phyloP scores from a whole-genome alignment of 169 alveolate species.

The Perkinsus olseni region DNA sequence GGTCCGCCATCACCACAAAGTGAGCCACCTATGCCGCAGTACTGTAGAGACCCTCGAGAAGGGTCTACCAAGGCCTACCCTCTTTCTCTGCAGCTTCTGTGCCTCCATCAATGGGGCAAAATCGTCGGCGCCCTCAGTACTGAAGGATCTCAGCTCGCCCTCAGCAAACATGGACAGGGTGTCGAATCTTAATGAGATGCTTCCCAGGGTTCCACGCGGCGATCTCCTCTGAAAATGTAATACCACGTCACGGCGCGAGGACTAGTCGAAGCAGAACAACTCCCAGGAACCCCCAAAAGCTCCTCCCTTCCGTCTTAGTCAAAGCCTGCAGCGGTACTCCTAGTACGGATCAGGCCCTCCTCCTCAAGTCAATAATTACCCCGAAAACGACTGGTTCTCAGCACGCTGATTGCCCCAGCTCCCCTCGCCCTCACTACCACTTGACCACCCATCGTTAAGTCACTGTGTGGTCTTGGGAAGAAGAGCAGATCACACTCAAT shows the following conservation, averaged over 20 bases:
- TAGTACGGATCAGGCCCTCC: too few species aligned
- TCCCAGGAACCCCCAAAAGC: too few species aligned
- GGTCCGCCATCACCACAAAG: background rate
- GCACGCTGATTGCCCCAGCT: too few species aligned
- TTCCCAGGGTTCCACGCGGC: background rate
- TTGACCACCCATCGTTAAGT: too few species aligned
- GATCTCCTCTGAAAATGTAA: background rate
- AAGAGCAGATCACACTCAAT: background rate
- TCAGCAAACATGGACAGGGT: background rate
- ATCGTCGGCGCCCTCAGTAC: too few species aligned
- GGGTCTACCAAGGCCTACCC: background rate
- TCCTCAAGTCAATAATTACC: too few species aligned
- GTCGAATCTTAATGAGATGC: background rate
- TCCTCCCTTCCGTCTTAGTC: too few species aligned
- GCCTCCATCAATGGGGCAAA: background rate
- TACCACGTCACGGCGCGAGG: background rate
- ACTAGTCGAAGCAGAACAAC: background rate
- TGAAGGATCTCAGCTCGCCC: background rate
- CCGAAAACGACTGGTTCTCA: too few species aligned
- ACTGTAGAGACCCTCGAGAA: background rate
- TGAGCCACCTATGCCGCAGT: background rate
- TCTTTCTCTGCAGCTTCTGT: background rate
- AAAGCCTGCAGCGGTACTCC: too few species aligned
- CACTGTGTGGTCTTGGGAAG: background rate
- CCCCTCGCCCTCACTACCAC: too few species aligned